Evolutionary conservation across 148 eudicot species (phyloP), one percentile per base, ranked within the genome.

Genomic region (Euryodendron excelsum): DNA sequence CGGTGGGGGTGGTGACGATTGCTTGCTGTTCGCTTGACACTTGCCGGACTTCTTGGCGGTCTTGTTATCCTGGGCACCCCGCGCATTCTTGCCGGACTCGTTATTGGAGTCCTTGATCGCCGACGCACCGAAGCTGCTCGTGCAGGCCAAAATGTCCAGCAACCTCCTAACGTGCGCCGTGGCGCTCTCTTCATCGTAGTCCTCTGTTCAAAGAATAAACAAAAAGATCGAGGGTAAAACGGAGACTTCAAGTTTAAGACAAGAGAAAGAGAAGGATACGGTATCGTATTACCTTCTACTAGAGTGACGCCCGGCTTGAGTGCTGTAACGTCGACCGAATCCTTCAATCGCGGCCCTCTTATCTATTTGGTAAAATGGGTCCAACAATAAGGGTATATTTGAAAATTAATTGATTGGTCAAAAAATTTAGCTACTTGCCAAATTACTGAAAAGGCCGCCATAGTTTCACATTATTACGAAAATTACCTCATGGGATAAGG

Each of bases 131-230:
- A 93, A 89, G 79, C 89, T 83, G 60, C 97, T 91, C 45, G 98
- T 92, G 84, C 97, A 93, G 25, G 99, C 97, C 23, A 93, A 93
- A 33, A 96, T 92, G 89, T 96, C 99, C 34, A 96, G 87, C 78
- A 91, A 80, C 76, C 97, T 78, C 65, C 97, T 86, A 74, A 96
- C 92, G 71, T 96, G 99, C 86, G 94, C 93, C 83, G 87, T 88
- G 5, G 93, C 98, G 80, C 88, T 88, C 68, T 72, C 90, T 79
- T 85, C 93, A 47, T 89, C 89, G 88, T 96, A 96, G 70, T 88
- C 95, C 92, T 96, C 99, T 96, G 92, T 63, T 2, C 47, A 27
- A 41, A 55, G 69, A 75, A 61, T 41, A 48, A 41, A 50, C 17
- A 20, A 25, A 70, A 60, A 39, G 21, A 44, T 11, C 23, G 69